These are phyloP conservation scores for Eucalyptus erythrocorys DNA, from an alignment of 345 rosid species.

Conservation along the genomic window DNA sequence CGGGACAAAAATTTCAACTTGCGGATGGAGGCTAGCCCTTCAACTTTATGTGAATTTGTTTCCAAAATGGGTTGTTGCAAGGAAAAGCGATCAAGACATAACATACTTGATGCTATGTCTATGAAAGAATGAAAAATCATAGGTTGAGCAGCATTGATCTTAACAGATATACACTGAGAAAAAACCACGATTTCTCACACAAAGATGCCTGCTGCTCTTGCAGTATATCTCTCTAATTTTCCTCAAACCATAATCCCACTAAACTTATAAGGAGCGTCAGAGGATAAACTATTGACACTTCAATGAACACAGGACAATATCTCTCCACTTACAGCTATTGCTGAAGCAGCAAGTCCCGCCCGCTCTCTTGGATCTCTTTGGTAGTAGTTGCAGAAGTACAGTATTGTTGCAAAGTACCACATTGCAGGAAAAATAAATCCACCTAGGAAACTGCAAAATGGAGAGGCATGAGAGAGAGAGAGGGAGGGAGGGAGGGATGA, in stretches of 20 bases:
- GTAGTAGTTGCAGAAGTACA: constrained; percentile 75
- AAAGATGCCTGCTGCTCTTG: neutral
- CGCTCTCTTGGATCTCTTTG: constrained; percentile 92
- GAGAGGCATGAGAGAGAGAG: neutral
- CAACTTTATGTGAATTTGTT: neutral
- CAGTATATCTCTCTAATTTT: neutral
- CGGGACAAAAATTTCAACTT: no score
- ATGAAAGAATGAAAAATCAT: neutral
- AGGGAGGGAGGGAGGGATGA: neutral
- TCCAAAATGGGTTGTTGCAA: neutral
- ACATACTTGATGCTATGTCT: neutral
- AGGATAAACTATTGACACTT: neutral
- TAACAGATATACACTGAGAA: neutral
- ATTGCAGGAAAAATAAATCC: constrained; percentile 70
- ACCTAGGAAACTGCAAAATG: constrained; percentile 47
- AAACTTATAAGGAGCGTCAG: neutral
- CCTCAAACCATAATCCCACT: neutral
- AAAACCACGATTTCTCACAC: neutral
- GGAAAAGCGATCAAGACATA: neutral
- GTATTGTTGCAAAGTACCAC: constrained; percentile 76
- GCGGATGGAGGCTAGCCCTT: neutral
- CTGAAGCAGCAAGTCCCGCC: constrained; percentile 89
- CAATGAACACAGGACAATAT: neutral
- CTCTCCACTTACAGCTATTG: constrained; percentile 70
- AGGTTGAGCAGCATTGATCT: neutral